Evolutionary conservation across 2,329 filamentous ascomycete genomes (phyloP), one percentile per base, ranked within the genome.

Genomic region (Trichoderma atrobrunneum): DNA sequence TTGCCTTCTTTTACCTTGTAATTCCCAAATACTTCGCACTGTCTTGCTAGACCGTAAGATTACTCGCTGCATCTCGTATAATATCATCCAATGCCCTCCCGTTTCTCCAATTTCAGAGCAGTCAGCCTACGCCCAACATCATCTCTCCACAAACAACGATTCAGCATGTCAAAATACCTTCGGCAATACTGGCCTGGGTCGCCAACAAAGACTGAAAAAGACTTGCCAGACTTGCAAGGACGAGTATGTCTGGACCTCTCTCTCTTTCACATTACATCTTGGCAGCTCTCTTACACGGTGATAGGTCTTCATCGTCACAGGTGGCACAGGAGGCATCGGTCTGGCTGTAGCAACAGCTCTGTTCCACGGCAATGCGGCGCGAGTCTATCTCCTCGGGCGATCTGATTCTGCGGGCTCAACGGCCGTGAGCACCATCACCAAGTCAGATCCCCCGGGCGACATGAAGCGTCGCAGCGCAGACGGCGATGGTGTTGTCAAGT

Each of bases 321-420:
- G 78, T n/a, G 74, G 76, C 56, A 78, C 78, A 59, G 75, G 75
- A 0, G 79, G 79, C 81, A 80, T 88, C 3, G 87, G 87, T 5
- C 82, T 84, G 28, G 85, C 88, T 72, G 80, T 89, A 3, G 80
- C 79, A 43, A 82, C 82, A 32, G 84, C 89, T 3, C 80, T 90
- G 6, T 90, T 89, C 76, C 76, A 79, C 5, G 82, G 82, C 18
- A 85, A 87, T 68, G 87, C 80, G 18, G 87, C 79, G 3, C 36
- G 66, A 11, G 83, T 89, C 28, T 89, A 88, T 74, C 76, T 88
- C 39, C 86, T 86, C 3, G 83, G 82, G 0, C 84, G 87, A 24
- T 83, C 80, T 1, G 74, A 79, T 24, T 74, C 78, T 3, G 85
- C 85, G 72, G 84, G 81, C n/a, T 76, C 78, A 0, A 66, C 76